A percentile compares a stretch with the other conserved stretches of the same genome.
Evolutionary conservation across 2,329 filamentous ascomycete genomes (phyloP).

Genomic region (Xylariaceae sp.): DNA sequence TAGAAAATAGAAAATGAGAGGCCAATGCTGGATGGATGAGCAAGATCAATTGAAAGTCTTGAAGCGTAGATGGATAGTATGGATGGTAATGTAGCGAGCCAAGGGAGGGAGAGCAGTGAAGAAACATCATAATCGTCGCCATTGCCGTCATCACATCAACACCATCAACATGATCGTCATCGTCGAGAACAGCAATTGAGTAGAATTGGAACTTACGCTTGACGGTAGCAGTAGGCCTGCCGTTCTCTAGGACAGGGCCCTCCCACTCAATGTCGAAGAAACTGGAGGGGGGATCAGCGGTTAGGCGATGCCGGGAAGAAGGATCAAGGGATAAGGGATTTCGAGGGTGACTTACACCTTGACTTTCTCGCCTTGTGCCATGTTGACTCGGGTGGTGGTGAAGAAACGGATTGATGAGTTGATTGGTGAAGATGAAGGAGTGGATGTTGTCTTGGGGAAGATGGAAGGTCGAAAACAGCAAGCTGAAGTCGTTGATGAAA

Average conservation of each 20-base stretch:
- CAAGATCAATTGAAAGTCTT: too few species aligned
- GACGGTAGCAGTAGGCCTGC: constrained; percentile 55
- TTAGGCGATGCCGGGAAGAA: neutral
- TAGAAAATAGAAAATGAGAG: too few species aligned
- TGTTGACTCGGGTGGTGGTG: constrained; percentile 68
- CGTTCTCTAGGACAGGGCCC: constrained; percentile 69
- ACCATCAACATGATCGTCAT: too few species aligned
- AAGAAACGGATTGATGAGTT: constrained; percentile 46
- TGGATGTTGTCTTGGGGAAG: constrained; percentile 41
- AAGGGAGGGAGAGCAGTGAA: too few species aligned
- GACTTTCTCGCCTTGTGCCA: constrained; percentile 55
- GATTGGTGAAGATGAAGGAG: constrained; percentile 35
- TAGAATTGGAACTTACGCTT: constrained; percentile 56
- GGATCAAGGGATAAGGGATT: constrained; percentile 1
- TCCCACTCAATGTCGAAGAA: constrained; percentile 72
- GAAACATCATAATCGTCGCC: neutral
- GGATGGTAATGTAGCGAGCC: neutral
- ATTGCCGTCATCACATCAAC: neutral
- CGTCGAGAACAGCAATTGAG: neutral
- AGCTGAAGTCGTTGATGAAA: constrained; percentile 36
- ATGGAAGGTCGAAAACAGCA: constrained; percentile 39
- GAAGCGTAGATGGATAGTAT: neutral
- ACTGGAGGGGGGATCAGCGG: constrained; percentile 5
- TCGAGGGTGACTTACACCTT: constrained; percentile 66
- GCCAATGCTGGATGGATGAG: too few species aligned